Evolutionary conservation across 73 alveolate genomes (phyloP).

Genomic region (Breviolum minutum): DNA sequence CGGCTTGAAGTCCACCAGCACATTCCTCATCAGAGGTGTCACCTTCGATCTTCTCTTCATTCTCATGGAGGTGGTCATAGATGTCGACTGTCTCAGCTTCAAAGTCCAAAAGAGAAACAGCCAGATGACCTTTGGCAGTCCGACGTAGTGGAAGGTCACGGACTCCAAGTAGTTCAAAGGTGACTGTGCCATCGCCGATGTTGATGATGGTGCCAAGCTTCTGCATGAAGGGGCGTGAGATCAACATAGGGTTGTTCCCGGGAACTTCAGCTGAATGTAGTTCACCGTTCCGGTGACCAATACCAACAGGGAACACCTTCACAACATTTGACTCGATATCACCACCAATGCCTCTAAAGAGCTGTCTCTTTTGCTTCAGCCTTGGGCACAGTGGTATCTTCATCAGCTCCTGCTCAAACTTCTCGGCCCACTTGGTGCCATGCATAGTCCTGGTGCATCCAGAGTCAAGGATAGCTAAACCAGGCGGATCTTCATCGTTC

Average conservation of each 20-base stretch:
- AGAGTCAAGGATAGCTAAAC: too few relatives aligned
- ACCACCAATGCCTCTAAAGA: conserved; percentile 37
- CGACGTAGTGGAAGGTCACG: background rate
- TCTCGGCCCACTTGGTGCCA: background rate
- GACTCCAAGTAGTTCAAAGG: background rate
- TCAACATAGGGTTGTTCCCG: background rate
- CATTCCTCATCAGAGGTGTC: background rate
- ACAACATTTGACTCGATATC: background rate
- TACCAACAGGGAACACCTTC: conserved; percentile 17
- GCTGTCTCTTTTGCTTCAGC: background rate
- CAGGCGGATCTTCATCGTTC: too few relatives aligned
- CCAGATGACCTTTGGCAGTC: background rate
- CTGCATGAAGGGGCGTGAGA: conserved; percentile 57
- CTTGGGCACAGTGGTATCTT: background rate
- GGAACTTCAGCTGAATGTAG: background rate
- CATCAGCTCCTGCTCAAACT: background rate
- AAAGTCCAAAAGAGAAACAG: background rate
- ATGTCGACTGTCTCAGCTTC: background rate
- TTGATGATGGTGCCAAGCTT: conserved; percentile 22
- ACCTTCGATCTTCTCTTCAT: background rate
- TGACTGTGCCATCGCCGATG: conserved; percentile 3
- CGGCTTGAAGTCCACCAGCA: background rate
- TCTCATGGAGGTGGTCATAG: background rate
- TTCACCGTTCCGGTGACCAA: background rate
- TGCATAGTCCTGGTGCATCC: conserved; percentile 23